A percentile compares a stretch with the other conserved stretches of the same genome.
These are phyloP conservation scores for Globisporangium cystogenes DNA, from an alignment of 352 stramenopile species.

Conservation along the genomic window DNA sequence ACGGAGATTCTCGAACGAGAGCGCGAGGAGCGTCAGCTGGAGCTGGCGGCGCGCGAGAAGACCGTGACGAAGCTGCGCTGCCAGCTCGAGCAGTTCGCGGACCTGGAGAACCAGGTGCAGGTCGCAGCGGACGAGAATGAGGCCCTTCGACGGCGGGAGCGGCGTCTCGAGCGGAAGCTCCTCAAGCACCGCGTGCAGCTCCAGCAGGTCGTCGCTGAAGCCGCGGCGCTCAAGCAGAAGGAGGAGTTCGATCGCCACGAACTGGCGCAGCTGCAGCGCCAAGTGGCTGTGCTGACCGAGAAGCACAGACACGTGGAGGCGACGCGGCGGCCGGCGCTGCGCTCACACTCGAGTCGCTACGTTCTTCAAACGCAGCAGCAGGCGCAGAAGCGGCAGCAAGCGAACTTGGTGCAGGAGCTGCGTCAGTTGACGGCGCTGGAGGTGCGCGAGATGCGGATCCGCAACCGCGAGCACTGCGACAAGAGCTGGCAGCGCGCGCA, in stretches of 20 bases:
- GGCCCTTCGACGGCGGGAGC: conserved; percentile 6
- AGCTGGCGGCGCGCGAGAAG: conserved; percentile 5
- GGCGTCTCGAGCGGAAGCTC: conserved; percentile 21
- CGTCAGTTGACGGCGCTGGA: conserved; percentile 29
- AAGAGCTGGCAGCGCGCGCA: background rate
- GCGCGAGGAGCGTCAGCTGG: conserved; percentile 1
- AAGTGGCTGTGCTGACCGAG: conserved; percentile 26
- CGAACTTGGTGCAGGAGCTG: conserved; percentile 26
- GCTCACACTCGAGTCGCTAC: conserved; percentile 8
- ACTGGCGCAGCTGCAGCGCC: conserved; percentile 19
- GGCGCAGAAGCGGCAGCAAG: conserved; percentile 25
- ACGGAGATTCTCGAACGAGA: background rate
- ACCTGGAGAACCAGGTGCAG: conserved; percentile 16
- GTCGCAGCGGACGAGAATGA: conserved; percentile 13
- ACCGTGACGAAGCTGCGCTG: conserved; percentile 3
- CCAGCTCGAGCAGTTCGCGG: conserved; percentile 17
- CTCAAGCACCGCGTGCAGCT: conserved; percentile 27
- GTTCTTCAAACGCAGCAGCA: conserved; percentile 20
- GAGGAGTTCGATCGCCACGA: conserved; percentile 20
- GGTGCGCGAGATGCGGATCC: conserved; percentile 24
- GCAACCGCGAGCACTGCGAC: conserved; percentile 10
- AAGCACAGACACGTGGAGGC: conserved; percentile 14
- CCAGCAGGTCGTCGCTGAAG: conserved; percentile 17
- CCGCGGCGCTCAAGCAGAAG: conserved; percentile 9
- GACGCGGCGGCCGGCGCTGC: conserved; percentile 4